phyloP scores from a whole-genome alignment of 768 basidiomycete genomes.

The Dictyophora rubrovolvata region DNA sequence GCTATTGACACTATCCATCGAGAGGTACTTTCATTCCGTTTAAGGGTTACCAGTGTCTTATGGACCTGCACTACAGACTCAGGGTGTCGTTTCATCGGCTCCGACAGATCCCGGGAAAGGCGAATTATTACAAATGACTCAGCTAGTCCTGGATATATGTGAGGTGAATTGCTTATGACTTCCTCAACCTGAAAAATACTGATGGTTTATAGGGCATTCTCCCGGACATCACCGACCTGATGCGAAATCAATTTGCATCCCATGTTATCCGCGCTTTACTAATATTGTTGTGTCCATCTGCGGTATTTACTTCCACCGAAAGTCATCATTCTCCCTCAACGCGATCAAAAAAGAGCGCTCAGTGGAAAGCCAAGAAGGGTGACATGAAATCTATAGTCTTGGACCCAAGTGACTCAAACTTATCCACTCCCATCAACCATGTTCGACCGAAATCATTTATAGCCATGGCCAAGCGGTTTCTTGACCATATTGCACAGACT shows the following conservation, averaged over 20 bases:
- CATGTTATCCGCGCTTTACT: conserved; percentile 81
- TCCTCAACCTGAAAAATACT: background rate
- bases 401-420: conserved; percentile 23
- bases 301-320: conserved; percentile 29
- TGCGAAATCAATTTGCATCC: conserved; percentile 84
- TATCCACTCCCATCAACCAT: conserved; percentile 7
- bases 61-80: conserved; percentile 28
- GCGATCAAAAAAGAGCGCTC: conserved; percentile 78
- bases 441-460: conserved; percentile 40
- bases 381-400: conserved; percentile 71
- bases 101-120: conserved; percentile 42
- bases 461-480: conserved; percentile 31
- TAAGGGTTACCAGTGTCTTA: background rate
- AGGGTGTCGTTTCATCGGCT: conserved; percentile 41
- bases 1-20: conserved; percentile 52
- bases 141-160: conserved; percentile 52
- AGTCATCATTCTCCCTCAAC: conserved; percentile 26
- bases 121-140: conserved; percentile 56
- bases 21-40: conserved; percentile 38
- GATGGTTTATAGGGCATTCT: conserved; percentile 50
- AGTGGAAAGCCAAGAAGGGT: conserved; percentile 75
- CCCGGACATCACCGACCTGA: conserved; percentile 47
- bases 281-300: conserved; percentile 57
- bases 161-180: conserved; percentile 39
- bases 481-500: conserved; percentile 41